These are phyloP conservation scores for Pseudocercospora cruenta DNA, from an alignment of 2,329 filamentous ascomycete genomes.

Conservation along the genomic window DNA sequence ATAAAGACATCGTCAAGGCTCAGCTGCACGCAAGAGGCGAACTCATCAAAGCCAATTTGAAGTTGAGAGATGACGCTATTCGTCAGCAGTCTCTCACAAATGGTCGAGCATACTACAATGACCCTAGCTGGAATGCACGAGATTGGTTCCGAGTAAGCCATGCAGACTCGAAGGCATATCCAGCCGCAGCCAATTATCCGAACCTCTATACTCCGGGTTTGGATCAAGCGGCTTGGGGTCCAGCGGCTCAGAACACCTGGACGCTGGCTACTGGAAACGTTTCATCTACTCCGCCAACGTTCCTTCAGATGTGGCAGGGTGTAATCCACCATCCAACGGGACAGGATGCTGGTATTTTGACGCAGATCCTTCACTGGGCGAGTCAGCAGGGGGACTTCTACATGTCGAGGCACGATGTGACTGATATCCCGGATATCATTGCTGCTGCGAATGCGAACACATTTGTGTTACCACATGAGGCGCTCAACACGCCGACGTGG, in stretches of 20 bases:
- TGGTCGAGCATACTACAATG: not conserved
- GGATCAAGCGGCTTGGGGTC: not conserved
- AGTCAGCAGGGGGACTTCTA: not conserved
- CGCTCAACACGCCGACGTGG: not conserved
- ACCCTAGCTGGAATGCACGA: not conserved
- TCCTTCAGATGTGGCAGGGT: not conserved
- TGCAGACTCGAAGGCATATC: not conserved
- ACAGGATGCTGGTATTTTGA: slow-evolving; percentile 13
- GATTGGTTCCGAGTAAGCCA: not conserved
- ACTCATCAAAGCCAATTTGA: not conserved
- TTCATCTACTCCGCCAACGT: not conserved
- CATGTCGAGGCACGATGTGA: slow-evolving; percentile 25
- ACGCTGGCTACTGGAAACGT: not conserved
- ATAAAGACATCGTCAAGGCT: not conserved
- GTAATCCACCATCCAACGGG: slow-evolving; percentile 5
- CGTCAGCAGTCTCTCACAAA: not conserved
- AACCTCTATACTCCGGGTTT: not conserved
- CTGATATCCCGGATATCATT: not conserved
- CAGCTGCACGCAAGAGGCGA: slow-evolving; percentile 1
- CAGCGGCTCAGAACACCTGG: not conserved
- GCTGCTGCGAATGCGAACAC: not conserved
- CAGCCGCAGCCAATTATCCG: not conserved
- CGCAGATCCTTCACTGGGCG: slow-evolving; percentile 5
- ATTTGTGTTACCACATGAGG: not conserved
- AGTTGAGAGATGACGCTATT: not conserved